Evolutionary conservation across 768 basidiomycete species (phyloP).

Genomic region (Tephrocybe sp.): DNA sequence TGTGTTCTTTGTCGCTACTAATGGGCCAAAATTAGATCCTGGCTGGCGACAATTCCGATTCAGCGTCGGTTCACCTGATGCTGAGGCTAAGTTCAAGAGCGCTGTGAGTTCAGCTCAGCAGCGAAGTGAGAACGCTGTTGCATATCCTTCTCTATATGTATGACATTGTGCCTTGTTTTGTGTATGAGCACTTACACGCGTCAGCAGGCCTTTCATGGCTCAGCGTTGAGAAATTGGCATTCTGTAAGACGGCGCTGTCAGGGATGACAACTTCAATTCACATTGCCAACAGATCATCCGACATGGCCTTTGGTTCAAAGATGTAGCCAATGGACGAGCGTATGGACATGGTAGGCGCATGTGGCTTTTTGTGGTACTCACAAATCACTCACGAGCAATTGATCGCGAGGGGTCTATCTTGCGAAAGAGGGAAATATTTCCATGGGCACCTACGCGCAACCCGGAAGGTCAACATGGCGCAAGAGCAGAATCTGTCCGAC

Average conservation of each 20-base stretch:
- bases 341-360: constrained; percentile 55
- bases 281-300: constrained; percentile 54
- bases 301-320: constrained; percentile 68
- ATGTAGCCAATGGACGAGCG: constrained; percentile 55
- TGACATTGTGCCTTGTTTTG: constrained; percentile 3
- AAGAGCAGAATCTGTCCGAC: constrained; percentile 49
- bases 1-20: neutral
- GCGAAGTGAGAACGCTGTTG: constrained; percentile 36
- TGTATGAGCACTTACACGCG: neutral
- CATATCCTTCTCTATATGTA: constrained; percentile 50
- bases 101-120: constrained; percentile 41
- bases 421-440: constrained; percentile 57
- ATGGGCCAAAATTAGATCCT: constrained; percentile 30
- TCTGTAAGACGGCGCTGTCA: constrained; percentile 38
- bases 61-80: constrained; percentile 70
- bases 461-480: constrained; percentile 41
- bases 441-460: constrained; percentile 40
- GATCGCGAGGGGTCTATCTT: constrained; percentile 59
- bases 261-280: neutral
- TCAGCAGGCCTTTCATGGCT: constrained; percentile 67
- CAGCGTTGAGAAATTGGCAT: constrained; percentile 67
- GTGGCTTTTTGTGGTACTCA: neutral
- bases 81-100: constrained; percentile 61
- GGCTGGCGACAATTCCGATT: constrained; percentile 67
- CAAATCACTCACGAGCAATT: constrained; percentile 2